Evolutionary conservation across 257 asterid genomes (phyloP).

Genomic region (Solanum piurae): DNA sequence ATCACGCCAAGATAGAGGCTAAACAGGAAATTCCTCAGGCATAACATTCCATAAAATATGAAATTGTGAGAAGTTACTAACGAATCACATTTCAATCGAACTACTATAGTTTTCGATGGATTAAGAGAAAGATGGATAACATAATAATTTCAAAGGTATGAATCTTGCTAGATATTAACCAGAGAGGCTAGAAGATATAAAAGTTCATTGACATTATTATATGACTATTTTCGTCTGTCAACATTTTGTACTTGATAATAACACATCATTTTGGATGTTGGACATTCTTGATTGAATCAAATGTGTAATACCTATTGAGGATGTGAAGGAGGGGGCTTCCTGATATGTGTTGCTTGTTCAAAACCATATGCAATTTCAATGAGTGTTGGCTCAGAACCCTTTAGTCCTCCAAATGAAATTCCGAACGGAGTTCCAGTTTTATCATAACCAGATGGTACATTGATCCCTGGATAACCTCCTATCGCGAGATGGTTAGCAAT

Average conservation of each 20-base stretch:
- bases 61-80: not conserved
- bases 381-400: conserved; percentile 39
- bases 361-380: conserved; percentile 49
- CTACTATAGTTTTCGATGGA: not conserved
- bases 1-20: not conserved
- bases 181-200: not conserved
- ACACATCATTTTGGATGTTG: not conserved
- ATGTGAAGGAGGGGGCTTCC: conserved; percentile 33
- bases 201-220: not conserved
- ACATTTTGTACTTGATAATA: not conserved
- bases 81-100: not conserved
- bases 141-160: not conserved
- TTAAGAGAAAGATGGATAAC: not conserved
- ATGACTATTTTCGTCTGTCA: not conserved
- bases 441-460: conserved; percentile 39
- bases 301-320: not conserved
- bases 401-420: conserved; percentile 38
- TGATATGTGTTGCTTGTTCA: conserved; percentile 41
- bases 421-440: conserved; percentile 26
- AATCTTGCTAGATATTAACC: not conserved
- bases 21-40: not conserved
- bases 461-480: conserved; percentile 39
- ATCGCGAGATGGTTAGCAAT: conserved; percentile 13
- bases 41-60: not conserved
- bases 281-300: not conserved